A percentile compares a stretch with the other conserved stretches of the same genome.
Evolutionary conservation across 371 early-diverging fungal genomes (phyloP).

Genomic region (Thermomucor indicae-seudaticae): DNA sequence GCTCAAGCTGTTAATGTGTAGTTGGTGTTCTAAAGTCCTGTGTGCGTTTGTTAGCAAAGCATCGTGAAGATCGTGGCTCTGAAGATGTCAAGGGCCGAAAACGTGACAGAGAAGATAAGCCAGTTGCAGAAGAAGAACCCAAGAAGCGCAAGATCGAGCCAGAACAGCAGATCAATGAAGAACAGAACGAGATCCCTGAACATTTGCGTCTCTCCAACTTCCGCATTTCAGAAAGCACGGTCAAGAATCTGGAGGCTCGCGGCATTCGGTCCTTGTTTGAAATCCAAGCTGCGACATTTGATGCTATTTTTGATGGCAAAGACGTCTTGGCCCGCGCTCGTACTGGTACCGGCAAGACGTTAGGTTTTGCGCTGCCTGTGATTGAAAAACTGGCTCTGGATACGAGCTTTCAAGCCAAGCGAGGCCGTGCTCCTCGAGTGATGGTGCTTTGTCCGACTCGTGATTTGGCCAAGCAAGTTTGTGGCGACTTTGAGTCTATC

Average conservation of each 20-base stretch:
- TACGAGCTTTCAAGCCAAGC: slow-evolving; percentile 22
- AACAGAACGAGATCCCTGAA: slow-evolving; percentile 56
- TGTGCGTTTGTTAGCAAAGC: too few species aligned
- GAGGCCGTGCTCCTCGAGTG: slow-evolving; percentile 79
- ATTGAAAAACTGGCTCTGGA: slow-evolving; percentile 72
- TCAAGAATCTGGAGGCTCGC: slow-evolving; percentile 57
- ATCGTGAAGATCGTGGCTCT: too few species aligned
- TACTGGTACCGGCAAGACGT: slow-evolving; percentile 96
- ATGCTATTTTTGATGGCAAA: slow-evolving; percentile 79
- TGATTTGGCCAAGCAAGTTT: slow-evolving; percentile 94
- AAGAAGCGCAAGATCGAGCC: slow-evolving; percentile 36
- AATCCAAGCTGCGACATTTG: slow-evolving; percentile 87
- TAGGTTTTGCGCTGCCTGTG: slow-evolving; percentile 89
- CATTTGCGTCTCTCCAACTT: slow-evolving; percentile 64
- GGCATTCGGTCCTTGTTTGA: slow-evolving; percentile 86
- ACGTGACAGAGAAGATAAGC: slow-evolving; percentile 29
- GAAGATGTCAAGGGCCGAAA: not conserved
- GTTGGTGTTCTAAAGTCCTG: too few species aligned
- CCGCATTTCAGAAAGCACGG: slow-evolving; percentile 58
- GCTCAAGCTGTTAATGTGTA: too few species aligned
- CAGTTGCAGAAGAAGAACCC: slow-evolving; percentile 30
- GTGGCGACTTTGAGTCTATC: slow-evolving; percentile 66
- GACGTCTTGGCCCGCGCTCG: slow-evolving; percentile 94
- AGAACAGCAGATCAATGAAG: slow-evolving; percentile 3
- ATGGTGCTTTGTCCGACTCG: slow-evolving; percentile 91